A percentile compares a stretch with the other conserved stretches of the same genome.
Conservation (phyloP, 495 filamentous ascomycete genomes). For the Neurospora cerealis region DNA sequence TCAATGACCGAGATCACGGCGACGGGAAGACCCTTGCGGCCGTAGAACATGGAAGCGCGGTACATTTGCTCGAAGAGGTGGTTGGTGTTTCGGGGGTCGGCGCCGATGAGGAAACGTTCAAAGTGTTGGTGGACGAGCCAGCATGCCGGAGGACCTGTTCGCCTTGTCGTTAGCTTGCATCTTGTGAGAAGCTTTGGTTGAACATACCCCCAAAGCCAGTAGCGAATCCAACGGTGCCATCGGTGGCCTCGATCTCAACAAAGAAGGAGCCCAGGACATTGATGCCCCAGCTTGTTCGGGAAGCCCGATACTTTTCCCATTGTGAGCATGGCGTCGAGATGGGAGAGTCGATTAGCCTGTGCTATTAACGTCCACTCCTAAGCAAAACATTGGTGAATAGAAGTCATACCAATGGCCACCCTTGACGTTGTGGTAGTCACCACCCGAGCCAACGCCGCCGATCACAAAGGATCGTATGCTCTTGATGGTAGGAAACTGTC, state of each 20-base stretch:
- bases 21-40: conserved; percentile 78
- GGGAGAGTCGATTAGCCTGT: conserved; percentile 72
- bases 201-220: conserved; percentile 78
- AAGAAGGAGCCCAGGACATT: conserved; percentile 91
- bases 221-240: conserved; percentile 85
- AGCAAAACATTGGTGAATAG: neutral
- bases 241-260: conserved; percentile 78
- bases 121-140: conserved; percentile 91
- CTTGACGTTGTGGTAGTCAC: conserved; percentile 93
- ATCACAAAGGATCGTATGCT: conserved; percentile 72
- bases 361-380: neutral
- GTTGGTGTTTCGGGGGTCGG: conserved; percentile 81
- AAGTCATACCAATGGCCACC: conserved; percentile 68
- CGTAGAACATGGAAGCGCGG: conserved; percentile 89
- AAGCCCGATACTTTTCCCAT: conserved; percentile 79
- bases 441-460: conserved; percentile 74
- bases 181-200: neutral
- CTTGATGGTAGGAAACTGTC: conserved; percentile 64
- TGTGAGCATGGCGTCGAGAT: conserved; percentile 86
- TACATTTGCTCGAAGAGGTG: conserved; percentile 93
- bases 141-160: conserved; percentile 66
- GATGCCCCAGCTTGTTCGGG: conserved; percentile 88
- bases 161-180: neutral
- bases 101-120: conserved; percentile 78
- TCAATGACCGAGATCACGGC: conserved; percentile 92